These are phyloP conservation scores for Suhomyces sp. DNA, from an alignment of 805 yeast genomes.

Conservation along the genomic window DNA sequence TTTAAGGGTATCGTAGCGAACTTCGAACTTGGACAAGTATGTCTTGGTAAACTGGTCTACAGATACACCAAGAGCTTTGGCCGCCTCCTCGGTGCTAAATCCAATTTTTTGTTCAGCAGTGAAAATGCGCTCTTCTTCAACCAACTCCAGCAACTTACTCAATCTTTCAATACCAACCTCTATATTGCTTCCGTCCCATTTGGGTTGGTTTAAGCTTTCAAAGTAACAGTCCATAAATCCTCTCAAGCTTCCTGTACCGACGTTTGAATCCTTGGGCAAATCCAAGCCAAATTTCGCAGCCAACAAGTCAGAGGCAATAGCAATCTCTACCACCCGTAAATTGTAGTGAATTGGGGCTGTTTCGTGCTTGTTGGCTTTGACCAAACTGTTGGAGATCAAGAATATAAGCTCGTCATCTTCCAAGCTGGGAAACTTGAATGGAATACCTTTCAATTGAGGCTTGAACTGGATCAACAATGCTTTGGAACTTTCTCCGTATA, in stretches of 20 bases:
- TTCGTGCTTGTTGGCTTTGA: slow-evolving; percentile 61
- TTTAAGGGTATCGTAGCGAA: slow-evolving; percentile 53
- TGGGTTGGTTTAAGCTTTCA: slow-evolving; percentile 22
- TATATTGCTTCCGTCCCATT: slow-evolving; percentile 48
- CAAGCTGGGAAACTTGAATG: slow-evolving; percentile 51
- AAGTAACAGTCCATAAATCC: slow-evolving; percentile 59
- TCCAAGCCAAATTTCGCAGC: slow-evolving; percentile 47
- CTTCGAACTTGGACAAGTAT: slow-evolving; percentile 53
- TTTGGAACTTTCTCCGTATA: slow-evolving; percentile 58
- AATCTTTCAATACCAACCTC: slow-evolving; percentile 42
- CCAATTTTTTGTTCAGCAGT: slow-evolving; percentile 39
- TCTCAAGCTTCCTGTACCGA: slow-evolving; percentile 57
- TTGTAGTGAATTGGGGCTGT: slow-evolving; percentile 71
- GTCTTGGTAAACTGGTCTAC: slow-evolving; percentile 40
- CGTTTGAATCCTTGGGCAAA: slow-evolving; percentile 48
- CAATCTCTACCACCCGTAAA: slow-evolving; percentile 68
- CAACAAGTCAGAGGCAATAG: slow-evolving; percentile 60
- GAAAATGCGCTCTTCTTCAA: slow-evolving; percentile 39
- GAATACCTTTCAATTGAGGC: slow-evolving; percentile 54
- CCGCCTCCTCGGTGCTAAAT: slow-evolving; percentile 48
- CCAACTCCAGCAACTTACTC: slow-evolving; percentile 37
- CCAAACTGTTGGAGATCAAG: slow-evolving; percentile 62
- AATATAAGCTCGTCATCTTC: slow-evolving; percentile 42
- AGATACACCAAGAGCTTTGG: slow-evolving; percentile 40
- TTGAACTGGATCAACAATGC: slow-evolving; percentile 60